Conservation (phyloP, 108 stramenopile genomes). For the Fragilaria radians region DNA sequence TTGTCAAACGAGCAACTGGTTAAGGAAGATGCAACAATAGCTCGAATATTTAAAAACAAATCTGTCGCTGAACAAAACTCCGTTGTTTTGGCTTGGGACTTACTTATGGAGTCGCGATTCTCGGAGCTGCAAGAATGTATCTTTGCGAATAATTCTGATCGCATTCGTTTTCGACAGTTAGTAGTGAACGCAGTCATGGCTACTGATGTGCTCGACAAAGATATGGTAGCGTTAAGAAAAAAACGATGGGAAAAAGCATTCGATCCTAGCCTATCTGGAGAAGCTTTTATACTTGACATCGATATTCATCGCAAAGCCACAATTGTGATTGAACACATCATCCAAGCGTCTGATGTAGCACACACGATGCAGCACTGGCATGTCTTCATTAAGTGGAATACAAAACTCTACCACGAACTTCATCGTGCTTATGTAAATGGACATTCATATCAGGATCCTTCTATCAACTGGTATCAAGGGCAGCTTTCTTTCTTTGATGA, state of each 20-base stretch:
- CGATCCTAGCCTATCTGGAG: background rate
- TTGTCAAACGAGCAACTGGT: slow-evolving; percentile 23
- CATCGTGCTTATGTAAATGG: slow-evolving; percentile 19
- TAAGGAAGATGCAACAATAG: slow-evolving; percentile 13
- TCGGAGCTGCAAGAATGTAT: slow-evolving; percentile 10
- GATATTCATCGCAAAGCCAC: slow-evolving; percentile 8
- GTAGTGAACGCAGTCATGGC: slow-evolving; percentile 37
- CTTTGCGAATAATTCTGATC: slow-evolving; percentile 16
- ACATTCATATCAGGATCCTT: slow-evolving; percentile 27
- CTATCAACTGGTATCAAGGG: slow-evolving; percentile 22
- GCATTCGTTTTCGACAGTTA: slow-evolving; percentile 27
- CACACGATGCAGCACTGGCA: slow-evolving; percentile 38
- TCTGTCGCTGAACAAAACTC: slow-evolving; percentile 12
- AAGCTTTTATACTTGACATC: background rate
- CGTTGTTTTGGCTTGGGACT: slow-evolving; percentile 20
- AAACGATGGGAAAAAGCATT: slow-evolving; percentile 7
- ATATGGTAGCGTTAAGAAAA: slow-evolving; percentile 4
- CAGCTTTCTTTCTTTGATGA: slow-evolving; percentile 23
- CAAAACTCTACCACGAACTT: slow-evolving; percentile 30
- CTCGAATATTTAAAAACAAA: slow-evolving; percentile 10
- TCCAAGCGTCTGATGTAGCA: slow-evolving; percentile 30
- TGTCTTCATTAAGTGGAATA: slow-evolving; percentile 39
- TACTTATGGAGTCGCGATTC: slow-evolving; percentile 20
- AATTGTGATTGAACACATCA: slow-evolving; percentile 29
- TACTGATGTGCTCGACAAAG: slow-evolving; percentile 35